Base-by-base conservation (phyloP, 352 stramenopile species). In the Pythium brassicae region DNA sequence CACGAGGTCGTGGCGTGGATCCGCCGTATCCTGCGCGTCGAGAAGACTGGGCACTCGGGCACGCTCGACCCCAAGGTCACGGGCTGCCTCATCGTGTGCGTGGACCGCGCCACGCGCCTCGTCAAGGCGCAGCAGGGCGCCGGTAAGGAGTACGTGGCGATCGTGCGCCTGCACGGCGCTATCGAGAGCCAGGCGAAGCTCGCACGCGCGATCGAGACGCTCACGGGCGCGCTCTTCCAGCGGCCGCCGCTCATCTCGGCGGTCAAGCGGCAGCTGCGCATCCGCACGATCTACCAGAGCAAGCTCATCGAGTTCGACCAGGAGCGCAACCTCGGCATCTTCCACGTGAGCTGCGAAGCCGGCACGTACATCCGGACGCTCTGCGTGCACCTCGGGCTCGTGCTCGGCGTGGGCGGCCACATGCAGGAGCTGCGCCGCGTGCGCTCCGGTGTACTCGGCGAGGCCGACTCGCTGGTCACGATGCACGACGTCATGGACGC, bases 1-100 rank as follows among this genome's bases (percentile, higher is more conserved):
- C 98, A 99, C 73, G 98, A 99, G 75, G 97, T 99, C 3, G 98
- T 99, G 34, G 96, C 94, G 7, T 99, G 98, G 98, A 99, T 99
- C 63, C 98, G 99, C 66, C 94, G 97, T 58, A 99, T 99, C 53
- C 68, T 99, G 22, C 84, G 97, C 27, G 97, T 99, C n/a, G 97
- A 99, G 51, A 99, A 99, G 84, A 99, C 98, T 9, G 98, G 98
- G 25, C 98, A 99, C 76, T 98, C 85, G 32, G 98, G 98, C 23
- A 99, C 98, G 3, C 84, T 99, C 4, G 98, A 99, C 77, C 98
- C 98, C 3, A 99, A 99, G 79, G 98, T 99, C 23, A 99, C 98
- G 6, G 98, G 98, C 53, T 99, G 98, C 72, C 71, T 99, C 20
- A 99, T 99, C 63, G 97, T 99, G 14, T 99, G 98, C 71, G 93